These are phyloP conservation scores for Suillus bovinus DNA, from an alignment of 768 basidiomycete species.

Conservation along the genomic window DNA sequence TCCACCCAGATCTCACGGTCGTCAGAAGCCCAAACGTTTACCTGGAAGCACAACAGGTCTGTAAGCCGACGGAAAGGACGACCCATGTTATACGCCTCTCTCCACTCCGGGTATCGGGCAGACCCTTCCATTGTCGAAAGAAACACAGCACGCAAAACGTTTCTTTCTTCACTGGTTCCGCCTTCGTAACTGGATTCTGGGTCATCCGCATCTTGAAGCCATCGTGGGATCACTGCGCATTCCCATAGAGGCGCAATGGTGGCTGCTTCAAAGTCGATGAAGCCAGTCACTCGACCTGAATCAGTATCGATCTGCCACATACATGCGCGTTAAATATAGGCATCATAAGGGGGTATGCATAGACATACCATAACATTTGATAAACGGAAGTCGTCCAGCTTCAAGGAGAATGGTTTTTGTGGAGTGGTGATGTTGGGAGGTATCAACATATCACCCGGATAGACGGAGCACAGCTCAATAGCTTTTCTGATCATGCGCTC, in stretches of 20 bases:
- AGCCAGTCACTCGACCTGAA: conserved; percentile 4
- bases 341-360: background rate
- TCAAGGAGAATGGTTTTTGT: background rate
- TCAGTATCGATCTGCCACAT: background rate
- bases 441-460: conserved; percentile 3
- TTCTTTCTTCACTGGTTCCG: background rate
- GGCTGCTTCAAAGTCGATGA: conserved; percentile 24
- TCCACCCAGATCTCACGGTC: conserved; percentile 1
- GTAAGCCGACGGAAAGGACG: conserved; percentile 6
- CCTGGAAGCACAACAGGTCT: background rate
- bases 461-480: conserved; percentile 5
- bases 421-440: background rate
- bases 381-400: conserved; percentile 8
- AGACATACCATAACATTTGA: conserved; percentile 3
- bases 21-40: conserved; percentile 3
- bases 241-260: conserved; percentile 26
- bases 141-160: background rate
- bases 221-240: conserved; percentile 23
- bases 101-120: background rate
- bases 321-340: background rate
- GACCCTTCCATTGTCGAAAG: background rate
- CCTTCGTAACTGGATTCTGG: conserved; percentile 11
- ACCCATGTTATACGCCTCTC: conserved; percentile 2
- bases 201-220: conserved; percentile 20
- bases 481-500: conserved; percentile 6